A percentile compares a stretch with the other conserved stretches of the same genome.
These are phyloP conservation scores for Trichoderma brevicompactum DNA, from an alignment of 2,329 filamentous ascomycete species.

Conservation along the genomic window DNA sequence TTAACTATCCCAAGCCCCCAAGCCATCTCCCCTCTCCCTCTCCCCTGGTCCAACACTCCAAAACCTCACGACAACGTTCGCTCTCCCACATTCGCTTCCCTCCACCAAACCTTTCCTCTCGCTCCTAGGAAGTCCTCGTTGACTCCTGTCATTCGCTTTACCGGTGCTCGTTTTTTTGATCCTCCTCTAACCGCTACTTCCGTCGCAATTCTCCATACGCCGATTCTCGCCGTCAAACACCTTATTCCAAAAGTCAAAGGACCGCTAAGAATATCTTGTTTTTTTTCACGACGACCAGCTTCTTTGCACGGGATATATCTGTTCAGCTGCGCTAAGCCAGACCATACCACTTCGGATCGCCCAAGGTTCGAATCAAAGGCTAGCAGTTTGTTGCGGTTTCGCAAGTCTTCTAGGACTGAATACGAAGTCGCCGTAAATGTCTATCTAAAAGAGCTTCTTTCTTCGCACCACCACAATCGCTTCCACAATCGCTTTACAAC, in stretches of 20 bases:
- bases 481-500: slow-evolving; percentile 43
- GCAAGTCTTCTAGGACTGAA: not conserved
- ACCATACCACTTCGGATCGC: slow-evolving; percentile 11
- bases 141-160: slow-evolving; percentile 77
- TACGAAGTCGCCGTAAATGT: slow-evolving; percentile 27
- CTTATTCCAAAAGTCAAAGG: slow-evolving; percentile 12
- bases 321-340: not conserved
- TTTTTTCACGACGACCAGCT: not conserved
- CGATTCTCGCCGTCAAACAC: slow-evolving; percentile 17
- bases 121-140: slow-evolving; percentile 70
- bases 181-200: slow-evolving; percentile 42
- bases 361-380: slow-evolving; percentile 17
- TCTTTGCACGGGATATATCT: slow-evolving; percentile 12
- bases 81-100: slow-evolving; percentile 50
- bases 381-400: slow-evolving; percentile 7
- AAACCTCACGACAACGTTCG: slow-evolving; percentile 35
- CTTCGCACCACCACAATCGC: slow-evolving; percentile 38
- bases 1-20: slow-evolving; percentile 38
- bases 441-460: slow-evolving; percentile 32
- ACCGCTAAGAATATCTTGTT: slow-evolving; percentile 11
- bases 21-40: slow-evolving; percentile 31
- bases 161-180: slow-evolving; percentile 57
- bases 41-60: slow-evolving; percentile 38
- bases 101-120: slow-evolving; percentile 44
- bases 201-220: slow-evolving; percentile 23